phyloP scores from a whole-genome alignment of 2,329 filamentous ascomycete species.

The Ceratocystis destructans region DNA sequence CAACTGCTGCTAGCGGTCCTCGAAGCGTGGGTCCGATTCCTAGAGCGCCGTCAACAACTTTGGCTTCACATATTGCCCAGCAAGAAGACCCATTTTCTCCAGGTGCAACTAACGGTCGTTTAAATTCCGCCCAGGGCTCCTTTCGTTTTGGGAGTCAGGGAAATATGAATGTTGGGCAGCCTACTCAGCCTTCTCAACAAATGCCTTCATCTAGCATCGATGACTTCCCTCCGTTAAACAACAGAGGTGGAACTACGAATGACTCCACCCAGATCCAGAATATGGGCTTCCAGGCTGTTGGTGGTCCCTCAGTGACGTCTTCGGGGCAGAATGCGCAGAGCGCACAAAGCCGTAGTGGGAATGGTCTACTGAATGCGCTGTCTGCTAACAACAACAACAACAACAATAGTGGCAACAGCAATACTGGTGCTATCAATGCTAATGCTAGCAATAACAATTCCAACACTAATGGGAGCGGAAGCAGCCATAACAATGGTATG shows the following conservation, averaged over 20 bases:
- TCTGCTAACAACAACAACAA: constrained; percentile 36
- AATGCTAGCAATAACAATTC: not conserved
- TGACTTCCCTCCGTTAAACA: constrained; percentile 49
- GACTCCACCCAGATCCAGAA: constrained; percentile 10
- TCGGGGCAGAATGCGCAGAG: constrained; percentile 25
- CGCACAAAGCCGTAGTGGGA: constrained; percentile 35
- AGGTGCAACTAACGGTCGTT: constrained; percentile 30
- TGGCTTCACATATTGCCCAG: constrained; percentile 37
- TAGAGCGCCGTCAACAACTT: constrained; percentile 38
- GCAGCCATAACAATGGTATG: not conserved
- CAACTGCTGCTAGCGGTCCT: constrained; percentile 32
- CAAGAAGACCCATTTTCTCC: constrained; percentile 40
- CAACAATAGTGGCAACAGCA: not conserved
- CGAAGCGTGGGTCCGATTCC: constrained; percentile 37
- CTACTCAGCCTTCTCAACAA: constrained; percentile 28
- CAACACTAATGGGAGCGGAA: not conserved
- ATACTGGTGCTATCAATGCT: not conserved
- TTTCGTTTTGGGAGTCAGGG: constrained; percentile 42
- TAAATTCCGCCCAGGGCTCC: constrained; percentile 9
- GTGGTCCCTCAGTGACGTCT: not conserved
- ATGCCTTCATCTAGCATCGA: constrained; percentile 38
- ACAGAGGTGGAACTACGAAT: constrained; percentile 44
- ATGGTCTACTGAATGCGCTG: constrained; percentile 50
- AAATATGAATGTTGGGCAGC: constrained; percentile 8
- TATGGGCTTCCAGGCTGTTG: constrained; percentile 6